phyloP scores from a whole-genome alignment of 2,329 filamentous ascomycete genomes.

The Stagonosporopsis vannaccii region DNA sequence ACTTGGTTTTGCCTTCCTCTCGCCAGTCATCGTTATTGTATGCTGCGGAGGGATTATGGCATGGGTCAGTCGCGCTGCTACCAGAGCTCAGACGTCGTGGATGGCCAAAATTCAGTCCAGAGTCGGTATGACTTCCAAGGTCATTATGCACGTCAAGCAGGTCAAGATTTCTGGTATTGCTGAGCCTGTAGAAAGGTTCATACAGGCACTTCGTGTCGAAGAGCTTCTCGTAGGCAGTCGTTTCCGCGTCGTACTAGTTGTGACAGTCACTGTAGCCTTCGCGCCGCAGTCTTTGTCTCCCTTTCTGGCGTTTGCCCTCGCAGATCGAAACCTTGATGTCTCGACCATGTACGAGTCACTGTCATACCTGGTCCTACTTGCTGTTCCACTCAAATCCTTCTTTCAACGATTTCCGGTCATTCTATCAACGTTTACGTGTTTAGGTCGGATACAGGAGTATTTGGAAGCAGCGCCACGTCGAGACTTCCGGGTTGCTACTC shows the following conservation, averaged over 20 bases:
- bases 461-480: background rate
- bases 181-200: conserved; percentile 33
- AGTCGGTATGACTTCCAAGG: conserved; percentile 34
- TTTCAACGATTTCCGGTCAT: conserved; percentile 1
- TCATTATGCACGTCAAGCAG: conserved; percentile 49
- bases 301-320: conserved; percentile 2
- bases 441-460: conserved; percentile 3
- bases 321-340: background rate
- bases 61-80: conserved; percentile 30
- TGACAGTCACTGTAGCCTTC: background rate
- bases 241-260: background rate
- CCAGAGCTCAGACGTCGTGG: conserved; percentile 33
- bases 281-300: background rate
- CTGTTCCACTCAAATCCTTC: background rate
- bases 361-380: conserved; percentile 4
- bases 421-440: background rate
- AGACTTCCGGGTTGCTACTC: conserved; percentile 3
- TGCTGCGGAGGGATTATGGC: conserved; percentile 25
- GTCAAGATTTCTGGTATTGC: conserved; percentile 51
- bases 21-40: conserved; percentile 27
- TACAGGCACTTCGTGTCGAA: conserved; percentile 46
- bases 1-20: conserved; percentile 33
- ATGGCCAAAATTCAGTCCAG: conserved; percentile 35
- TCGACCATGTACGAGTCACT: conserved; percentile 8
- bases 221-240: conserved; percentile 36